phyloP scores from a whole-genome alignment of 257 asterid species.

The Plantago ovata region DNA sequence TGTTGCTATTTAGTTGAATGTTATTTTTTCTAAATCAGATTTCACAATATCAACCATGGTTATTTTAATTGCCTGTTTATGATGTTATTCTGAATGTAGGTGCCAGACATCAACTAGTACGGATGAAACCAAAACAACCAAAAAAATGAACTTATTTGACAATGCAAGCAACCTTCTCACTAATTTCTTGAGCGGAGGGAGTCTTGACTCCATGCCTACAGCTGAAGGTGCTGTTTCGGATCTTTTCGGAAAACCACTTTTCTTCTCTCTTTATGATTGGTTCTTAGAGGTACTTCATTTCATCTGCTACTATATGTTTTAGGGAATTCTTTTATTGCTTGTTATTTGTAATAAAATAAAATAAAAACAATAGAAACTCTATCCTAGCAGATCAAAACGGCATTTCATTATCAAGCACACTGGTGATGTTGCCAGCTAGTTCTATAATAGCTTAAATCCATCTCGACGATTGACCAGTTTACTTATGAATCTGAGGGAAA shows the following conservation, averaged over 20 bases:
- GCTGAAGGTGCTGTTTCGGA: slow-evolving; percentile 99
- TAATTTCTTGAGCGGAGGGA: slow-evolving; percentile 80
- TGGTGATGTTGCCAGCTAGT: no score
- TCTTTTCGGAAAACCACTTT: slow-evolving; percentile 82
- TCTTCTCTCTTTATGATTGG: slow-evolving; percentile 91
- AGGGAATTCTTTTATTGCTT: not conserved
- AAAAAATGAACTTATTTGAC: slow-evolving; percentile 56
- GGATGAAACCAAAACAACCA: slow-evolving; percentile 56
- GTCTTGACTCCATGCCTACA: slow-evolving; percentile 73
- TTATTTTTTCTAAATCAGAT: not conserved
- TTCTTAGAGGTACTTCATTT: slow-evolving; percentile 63
- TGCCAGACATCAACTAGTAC: slow-evolving; percentile 62
- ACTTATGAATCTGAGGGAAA: not conserved
- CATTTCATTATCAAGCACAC: no score
- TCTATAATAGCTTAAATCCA: no score
- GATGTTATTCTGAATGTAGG: slow-evolving; percentile 39
- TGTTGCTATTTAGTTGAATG: slow-evolving; percentile 2
- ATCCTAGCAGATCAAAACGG: no score
- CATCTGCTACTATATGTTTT: not conserved
- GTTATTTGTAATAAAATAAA: not conserved
- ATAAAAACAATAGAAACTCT: no score
- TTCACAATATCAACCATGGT: not conserved
- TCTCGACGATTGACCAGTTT: no score
- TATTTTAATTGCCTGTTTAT: slow-evolving; percentile 11
- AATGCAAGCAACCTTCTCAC: slow-evolving; percentile 95